Conservation (phyloP, 2,329 filamentous ascomycete species). For the Cladosporium halotolerans region DNA sequence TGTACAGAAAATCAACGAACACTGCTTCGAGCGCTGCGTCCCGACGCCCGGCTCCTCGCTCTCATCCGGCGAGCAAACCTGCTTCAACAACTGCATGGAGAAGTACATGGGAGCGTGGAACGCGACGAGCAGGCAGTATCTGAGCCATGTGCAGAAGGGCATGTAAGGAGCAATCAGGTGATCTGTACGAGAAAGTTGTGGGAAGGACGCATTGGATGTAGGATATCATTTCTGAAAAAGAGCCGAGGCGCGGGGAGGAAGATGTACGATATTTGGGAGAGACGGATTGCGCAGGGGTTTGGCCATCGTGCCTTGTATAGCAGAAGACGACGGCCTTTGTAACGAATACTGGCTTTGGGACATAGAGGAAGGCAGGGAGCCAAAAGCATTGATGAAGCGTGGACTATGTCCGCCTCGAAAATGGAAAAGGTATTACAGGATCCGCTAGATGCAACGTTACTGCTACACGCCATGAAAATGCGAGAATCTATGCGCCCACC, state of each 20-base stretch:
- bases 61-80: slow-evolving; percentile 44
- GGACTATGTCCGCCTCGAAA: too few species aligned
- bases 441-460: not conserved
- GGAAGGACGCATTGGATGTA: not conserved
- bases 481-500: not conserved
- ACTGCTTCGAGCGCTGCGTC: slow-evolving; percentile 52
- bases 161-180: not conserved
- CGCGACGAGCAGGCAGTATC: slow-evolving; percentile 44
- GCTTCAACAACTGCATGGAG: slow-evolving; percentile 49
- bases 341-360: too few species aligned
- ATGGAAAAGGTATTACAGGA: too few species aligned
- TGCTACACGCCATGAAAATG: not conserved
- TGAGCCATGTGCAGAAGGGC: slow-evolving; percentile 42
- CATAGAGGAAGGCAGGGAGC: too few species aligned
- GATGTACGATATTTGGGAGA: slow-evolving; percentile 5
- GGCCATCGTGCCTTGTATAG: not conserved
- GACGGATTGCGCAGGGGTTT: not conserved
- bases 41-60: slow-evolving; percentile 47
- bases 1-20: slow-evolving; percentile 48
- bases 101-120: slow-evolving; percentile 52
- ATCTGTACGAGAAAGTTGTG: too few species aligned
- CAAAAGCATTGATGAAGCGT: too few species aligned
- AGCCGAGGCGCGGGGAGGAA: not conserved
- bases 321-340: too few species aligned
- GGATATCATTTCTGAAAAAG: not conserved